Percentiles rank a stretch among this genome's conserved stretches.
Conservation (phyloP, 768 basidiomycete genomes). For the Amyloporia xantha region DNA sequence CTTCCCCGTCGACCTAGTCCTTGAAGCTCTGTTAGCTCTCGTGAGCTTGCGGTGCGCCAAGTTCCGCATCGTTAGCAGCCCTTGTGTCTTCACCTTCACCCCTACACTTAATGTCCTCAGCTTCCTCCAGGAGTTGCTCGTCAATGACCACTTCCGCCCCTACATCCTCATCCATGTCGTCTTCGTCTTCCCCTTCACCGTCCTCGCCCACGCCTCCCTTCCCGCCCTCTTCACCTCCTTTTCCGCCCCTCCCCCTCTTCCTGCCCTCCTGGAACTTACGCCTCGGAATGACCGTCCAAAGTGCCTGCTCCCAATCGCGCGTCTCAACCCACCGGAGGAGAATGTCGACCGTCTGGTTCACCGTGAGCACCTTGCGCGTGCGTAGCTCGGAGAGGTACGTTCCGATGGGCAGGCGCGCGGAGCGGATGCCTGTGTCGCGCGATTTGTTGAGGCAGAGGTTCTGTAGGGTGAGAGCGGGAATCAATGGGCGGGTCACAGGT, state of each 20-base stretch:
- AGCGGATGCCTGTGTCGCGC: conserved; percentile 59
- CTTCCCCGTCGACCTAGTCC: background rate
- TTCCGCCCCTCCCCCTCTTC: conserved; percentile 13
- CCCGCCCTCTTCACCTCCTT: background rate
- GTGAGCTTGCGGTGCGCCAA: conserved; percentile 6
- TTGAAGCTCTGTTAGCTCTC: background rate
- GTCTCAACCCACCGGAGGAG: conserved; percentile 85
- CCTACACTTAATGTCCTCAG: conserved; percentile 2
- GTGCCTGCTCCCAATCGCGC: conserved; percentile 78
- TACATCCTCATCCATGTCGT: conserved; percentile 15
- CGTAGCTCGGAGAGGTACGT: conserved; percentile 76
- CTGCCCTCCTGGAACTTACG: conserved; percentile 64
- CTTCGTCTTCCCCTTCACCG: conserved; percentile 13
- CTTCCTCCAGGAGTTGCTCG: conserved; percentile 7
- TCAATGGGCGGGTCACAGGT: too few relatives aligned
- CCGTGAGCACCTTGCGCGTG: conserved; percentile 93
- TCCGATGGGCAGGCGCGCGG: conserved; percentile 93
- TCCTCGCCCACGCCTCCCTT: conserved; percentile 8
- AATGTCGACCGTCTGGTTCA: conserved; percentile 94
- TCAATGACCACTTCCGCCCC: conserved; percentile 2
- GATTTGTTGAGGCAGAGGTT: conserved; percentile 89
- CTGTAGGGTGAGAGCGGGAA: conserved; percentile 41
- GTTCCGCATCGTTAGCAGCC: conserved; percentile 7
- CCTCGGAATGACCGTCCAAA: conserved; percentile 86
- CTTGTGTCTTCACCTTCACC: background rate